Percentiles rank a stretch among this genome's conserved stretches.
Conservation (phyloP, 768 basidiomycete genomes). For the Pleurotus platypus region DNA sequence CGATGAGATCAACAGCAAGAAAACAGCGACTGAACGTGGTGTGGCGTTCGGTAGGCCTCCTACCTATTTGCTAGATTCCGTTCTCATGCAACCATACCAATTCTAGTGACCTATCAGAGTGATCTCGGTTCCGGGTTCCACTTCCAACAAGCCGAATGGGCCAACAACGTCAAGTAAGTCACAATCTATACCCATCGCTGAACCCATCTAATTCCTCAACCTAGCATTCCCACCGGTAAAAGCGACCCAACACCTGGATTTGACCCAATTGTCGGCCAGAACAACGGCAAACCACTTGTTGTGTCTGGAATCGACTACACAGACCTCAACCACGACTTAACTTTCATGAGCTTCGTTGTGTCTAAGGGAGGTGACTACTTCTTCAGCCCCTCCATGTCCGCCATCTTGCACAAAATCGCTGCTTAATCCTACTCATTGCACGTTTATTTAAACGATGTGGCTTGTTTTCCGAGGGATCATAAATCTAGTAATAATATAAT, state of each 20-base stretch:
- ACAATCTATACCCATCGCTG: background rate
- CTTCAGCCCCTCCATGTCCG: constrained; percentile 4
- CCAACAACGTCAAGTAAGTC: constrained; percentile 3
- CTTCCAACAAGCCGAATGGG: background rate
- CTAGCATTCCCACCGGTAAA: background rate
- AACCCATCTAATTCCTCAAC: background rate
- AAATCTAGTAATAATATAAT: too few species aligned
- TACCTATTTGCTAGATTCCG: background rate
- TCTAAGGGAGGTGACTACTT: constrained; percentile 1
- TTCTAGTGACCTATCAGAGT: constrained; percentile 3
- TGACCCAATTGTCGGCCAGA: constrained; percentile 2
- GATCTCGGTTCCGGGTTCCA: background rate
- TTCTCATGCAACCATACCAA: background rate
- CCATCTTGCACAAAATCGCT: constrained; percentile 1
- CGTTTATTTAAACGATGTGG: too few species aligned
- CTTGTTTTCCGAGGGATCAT: too few species aligned
- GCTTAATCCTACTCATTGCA: background rate
- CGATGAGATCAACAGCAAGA: background rate
- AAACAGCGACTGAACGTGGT: background rate
- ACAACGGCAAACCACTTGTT: background rate
- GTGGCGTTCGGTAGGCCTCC: background rate
- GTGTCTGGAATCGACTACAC: background rate
- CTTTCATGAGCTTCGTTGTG: background rate
- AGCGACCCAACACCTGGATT: constrained; percentile 1
- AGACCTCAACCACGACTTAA: background rate